phyloP scores from a whole-genome alignment of 441 rosid species.

The Jatropha multifida region DNA sequence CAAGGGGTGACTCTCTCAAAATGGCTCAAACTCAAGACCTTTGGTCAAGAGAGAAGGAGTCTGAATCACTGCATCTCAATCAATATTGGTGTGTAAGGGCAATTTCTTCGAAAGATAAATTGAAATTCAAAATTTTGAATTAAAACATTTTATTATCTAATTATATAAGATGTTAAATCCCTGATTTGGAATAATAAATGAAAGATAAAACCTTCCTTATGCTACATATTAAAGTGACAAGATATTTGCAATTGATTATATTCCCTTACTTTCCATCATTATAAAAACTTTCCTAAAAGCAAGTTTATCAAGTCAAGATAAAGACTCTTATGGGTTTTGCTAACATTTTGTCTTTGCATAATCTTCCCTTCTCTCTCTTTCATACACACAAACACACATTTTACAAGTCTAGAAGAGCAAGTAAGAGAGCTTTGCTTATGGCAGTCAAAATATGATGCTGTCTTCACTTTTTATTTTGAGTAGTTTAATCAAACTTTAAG shows the following conservation, averaged over 20 bases:
- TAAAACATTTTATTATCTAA: no score
- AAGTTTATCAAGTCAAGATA: slow-evolving; percentile 31
- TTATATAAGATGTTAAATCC: no score
- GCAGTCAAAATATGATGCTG: slow-evolving; percentile 33
- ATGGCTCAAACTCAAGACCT: no score
- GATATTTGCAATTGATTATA: slow-evolving; percentile 28
- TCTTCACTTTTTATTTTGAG: slow-evolving; percentile 28
- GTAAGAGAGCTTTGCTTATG: slow-evolving; percentile 20
- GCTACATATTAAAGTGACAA: slow-evolving; percentile 10
- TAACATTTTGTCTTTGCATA: slow-evolving; percentile 6
- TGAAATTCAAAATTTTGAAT: no score
- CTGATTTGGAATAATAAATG: no score
- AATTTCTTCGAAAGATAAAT: no score
- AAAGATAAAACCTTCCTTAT: not conserved
- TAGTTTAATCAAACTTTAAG: slow-evolving; percentile 23
- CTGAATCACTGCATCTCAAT: no score
- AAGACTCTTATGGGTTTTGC: slow-evolving; percentile 3
- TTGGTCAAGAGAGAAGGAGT: no score
- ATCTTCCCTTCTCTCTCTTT: not conserved
- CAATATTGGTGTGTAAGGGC: no score
- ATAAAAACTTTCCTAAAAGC: slow-evolving; percentile 27
- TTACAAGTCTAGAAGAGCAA: slow-evolving; percentile 3
- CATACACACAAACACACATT: not conserved
- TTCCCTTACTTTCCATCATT: slow-evolving; percentile 32
- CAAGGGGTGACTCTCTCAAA: no score